Evolutionary conservation across 2,329 filamentous ascomycete genomes (phyloP).

Genomic region (Alternaria conjuncta): DNA sequence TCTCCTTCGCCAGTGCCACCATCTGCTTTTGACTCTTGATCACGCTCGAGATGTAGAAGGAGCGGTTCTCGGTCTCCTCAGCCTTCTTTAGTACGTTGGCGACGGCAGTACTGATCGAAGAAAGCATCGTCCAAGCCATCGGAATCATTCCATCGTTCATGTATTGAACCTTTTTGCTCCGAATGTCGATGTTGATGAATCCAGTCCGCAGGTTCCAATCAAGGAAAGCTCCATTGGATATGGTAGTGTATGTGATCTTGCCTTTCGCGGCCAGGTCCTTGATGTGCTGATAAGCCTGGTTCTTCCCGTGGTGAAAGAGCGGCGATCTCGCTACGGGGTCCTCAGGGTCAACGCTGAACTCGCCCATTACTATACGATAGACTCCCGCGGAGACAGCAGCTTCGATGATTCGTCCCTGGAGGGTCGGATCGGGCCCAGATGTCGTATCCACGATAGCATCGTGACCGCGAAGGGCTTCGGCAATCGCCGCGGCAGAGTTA

Average conservation of each 20-base stretch:
- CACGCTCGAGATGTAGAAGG: constrained; percentile 12
- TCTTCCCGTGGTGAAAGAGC: constrained; percentile 12
- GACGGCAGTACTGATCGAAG: constrained; percentile 5
- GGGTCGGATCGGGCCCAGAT: constrained; percentile 44
- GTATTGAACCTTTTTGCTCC: constrained; percentile 10
- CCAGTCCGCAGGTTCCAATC: constrained; percentile 14
- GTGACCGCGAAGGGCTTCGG: constrained; percentile 31
- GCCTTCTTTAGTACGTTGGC: constrained; percentile 7
- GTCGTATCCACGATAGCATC: constrained; percentile 60
- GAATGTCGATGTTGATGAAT: constrained; percentile 12
- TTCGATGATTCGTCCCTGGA: constrained; percentile 46
- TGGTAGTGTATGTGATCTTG: constrained; percentile 14
- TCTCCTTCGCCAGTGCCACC: constrained; percentile 9
- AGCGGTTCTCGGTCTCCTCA: constrained; percentile 10
- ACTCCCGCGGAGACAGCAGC: constrained; percentile 18
- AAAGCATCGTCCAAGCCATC: constrained; percentile 7
- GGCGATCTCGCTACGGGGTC: constrained; percentile 10
- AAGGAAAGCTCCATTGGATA: constrained; percentile 16
- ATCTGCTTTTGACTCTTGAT: constrained; percentile 16
- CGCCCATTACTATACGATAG: constrained; percentile 13
- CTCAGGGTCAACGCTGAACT: constrained; percentile 16
- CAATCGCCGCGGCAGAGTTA: neutral
- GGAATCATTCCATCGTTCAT: constrained; percentile 7
- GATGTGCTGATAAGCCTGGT: constrained; percentile 12
- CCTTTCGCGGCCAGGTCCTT: constrained; percentile 4